Base-by-base conservation (phyloP, 805 yeast genomes). In the Starmerella floris region DNA sequence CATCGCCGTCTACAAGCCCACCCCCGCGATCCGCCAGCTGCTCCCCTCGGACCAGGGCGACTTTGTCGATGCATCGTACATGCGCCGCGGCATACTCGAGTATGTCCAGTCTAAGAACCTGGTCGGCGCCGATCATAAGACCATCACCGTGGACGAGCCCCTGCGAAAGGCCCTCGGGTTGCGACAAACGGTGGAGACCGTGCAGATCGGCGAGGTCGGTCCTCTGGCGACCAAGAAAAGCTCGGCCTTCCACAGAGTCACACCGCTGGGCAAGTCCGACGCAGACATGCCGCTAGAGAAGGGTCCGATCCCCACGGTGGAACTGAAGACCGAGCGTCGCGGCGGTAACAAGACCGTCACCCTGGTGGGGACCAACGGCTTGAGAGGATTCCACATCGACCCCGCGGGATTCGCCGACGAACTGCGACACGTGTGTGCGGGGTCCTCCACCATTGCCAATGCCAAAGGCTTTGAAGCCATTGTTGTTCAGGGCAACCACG, bases 401-500 rank as follows among this genome's bases (percentile, higher is more conserved):
- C 71, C 83, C 0, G 76, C 73, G 23, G 67, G 67, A 9, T 60
- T 91, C 16, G 77, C 93, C 2, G 75, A 73, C 25, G 79, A 76
- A 35, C 61, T 88, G 49, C 76, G 79, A 45, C 74, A 76, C 19
- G 77, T 76, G 49, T 91, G 97, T 58, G 87, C 95, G 11, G 95
- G 95, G 0, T 83, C 96, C 0, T 71, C 91, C 0, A 77, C 95
- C 0, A 50, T 62, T 3, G 42, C 50, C 5, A 62, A 57, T 33
- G 79, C 78, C 0, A 75, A 73, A 23, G 72, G 74, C 15, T 72
- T 71, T 31, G 59, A 67, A 32, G 93, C 83, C 53, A 84, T 91
- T 3, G 70, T 76, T 37, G 94, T 91, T 2, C 97, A 91, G 63
- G 98, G 98, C 0, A 81, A 88, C 2, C 97, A 88, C 52, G 53